A percentile compares a stretch with the other conserved stretches of the same genome.
Evolutionary conservation across 2,329 filamentous ascomycete genomes (phyloP).

Genomic region (Ascosphaera apis): DNA sequence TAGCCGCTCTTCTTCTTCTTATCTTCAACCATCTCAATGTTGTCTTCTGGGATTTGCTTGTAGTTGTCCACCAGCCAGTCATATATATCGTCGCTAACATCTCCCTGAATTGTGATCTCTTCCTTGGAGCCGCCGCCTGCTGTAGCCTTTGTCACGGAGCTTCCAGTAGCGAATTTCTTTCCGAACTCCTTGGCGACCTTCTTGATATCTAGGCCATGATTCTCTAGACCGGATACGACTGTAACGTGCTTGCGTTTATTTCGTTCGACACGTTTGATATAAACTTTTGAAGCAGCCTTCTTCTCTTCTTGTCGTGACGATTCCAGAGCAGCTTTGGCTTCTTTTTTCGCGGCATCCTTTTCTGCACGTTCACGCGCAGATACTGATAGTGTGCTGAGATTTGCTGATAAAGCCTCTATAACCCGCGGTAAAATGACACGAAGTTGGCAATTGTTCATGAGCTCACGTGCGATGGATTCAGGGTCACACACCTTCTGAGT

Average conservation of each 20-base stretch:
- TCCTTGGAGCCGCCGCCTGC: conserved; percentile 36
- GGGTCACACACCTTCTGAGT: conserved; percentile 48
- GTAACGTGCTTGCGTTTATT: conserved; percentile 98
- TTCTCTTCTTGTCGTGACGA: conserved; percentile 66
- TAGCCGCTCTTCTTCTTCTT: conserved; percentile 74
- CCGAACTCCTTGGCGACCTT: conserved; percentile 92
- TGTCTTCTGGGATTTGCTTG: conserved; percentile 76
- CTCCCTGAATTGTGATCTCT: conserved; percentile 94
- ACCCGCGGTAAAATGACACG: background rate
- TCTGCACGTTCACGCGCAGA: conserved; percentile 85
- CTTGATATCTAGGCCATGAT: conserved; percentile 79
- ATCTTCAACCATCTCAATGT: conserved; percentile 84
- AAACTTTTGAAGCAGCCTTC: conserved; percentile 59
- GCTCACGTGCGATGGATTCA: background rate
- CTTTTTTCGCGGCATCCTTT: conserved; percentile 93
- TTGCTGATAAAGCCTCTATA: conserved; percentile 56
- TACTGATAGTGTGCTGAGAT: conserved; percentile 64
- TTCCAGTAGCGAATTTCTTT: conserved; percentile 94
- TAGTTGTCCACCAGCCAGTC: conserved; percentile 82
- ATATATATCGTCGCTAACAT: conserved; percentile 81
- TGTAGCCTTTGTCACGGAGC: conserved; percentile 71
- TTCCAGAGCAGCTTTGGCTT: conserved; percentile 71
- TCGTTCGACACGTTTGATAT: conserved; percentile 90
- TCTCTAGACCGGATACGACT: conserved; percentile 70
- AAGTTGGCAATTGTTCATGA: background rate